Evolutionary conservation across 2,329 filamentous ascomycete genomes (phyloP).

Genomic region (Chaetomium sp.): DNA sequence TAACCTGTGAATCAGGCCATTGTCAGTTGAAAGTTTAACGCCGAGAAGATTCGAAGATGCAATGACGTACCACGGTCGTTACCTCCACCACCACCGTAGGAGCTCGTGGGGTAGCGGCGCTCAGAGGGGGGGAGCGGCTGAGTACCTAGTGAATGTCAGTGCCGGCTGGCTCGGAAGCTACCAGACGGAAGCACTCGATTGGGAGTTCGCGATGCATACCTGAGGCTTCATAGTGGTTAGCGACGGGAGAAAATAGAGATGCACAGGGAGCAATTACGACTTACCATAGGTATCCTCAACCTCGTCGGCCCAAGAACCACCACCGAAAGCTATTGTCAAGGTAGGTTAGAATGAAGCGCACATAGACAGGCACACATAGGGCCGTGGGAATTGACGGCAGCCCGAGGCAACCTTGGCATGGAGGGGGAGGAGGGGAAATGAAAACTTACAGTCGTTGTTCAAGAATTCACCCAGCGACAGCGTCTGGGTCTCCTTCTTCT

Average conservation of each 20-base stretch:
- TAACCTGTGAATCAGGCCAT: conserved; percentile 40
- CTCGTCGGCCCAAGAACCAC: conserved; percentile 91
- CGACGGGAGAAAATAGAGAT: background rate
- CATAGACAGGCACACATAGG: conserved; percentile 20
- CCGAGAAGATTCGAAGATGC: background rate
- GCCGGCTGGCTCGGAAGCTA: background rate
- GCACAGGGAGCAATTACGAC: conserved; percentile 28
- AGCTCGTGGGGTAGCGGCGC: conserved; percentile 32
- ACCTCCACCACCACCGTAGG: conserved; percentile 18
- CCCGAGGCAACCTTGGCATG: conserved; percentile 17
- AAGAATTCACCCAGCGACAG: conserved; percentile 97
- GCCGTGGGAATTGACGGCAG: conserved; percentile 22
- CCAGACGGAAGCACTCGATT: too few relatives aligned
- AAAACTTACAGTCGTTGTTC: conserved; percentile 74
- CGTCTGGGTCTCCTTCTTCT: conserved; percentile 91
- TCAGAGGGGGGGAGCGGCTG: conserved; percentile 50
- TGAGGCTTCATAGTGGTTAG: conserved; percentile 22
- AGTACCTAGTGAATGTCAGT: conserved; percentile 38
- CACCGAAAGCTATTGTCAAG: conserved; percentile 27
- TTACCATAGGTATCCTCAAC: conserved; percentile 85
- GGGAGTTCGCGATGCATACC: conserved; percentile 28
- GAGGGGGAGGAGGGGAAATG: conserved; percentile 9
- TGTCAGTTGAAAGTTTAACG: conserved; percentile 2
- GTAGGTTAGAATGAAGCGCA: conserved; percentile 13
- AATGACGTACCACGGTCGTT: conserved; percentile 37